Conservation (phyloP, 73 alveolate species). For the Paramecium octaurelia region DNA sequence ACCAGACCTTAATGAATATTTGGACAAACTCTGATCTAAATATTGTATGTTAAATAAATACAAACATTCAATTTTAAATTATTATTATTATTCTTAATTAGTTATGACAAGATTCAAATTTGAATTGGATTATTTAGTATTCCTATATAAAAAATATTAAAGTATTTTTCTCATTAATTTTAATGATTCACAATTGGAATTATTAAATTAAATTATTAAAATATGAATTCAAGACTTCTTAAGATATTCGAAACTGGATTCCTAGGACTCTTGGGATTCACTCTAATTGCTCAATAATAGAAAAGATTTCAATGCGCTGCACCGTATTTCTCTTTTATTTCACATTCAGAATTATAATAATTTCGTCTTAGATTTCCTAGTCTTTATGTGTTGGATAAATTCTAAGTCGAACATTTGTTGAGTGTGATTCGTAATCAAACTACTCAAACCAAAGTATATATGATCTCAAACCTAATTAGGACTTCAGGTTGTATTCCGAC, state of each 20-base stretch:
- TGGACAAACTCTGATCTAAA: no score
- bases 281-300: neutral
- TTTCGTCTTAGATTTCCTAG: neutral
- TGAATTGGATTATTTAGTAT: no score
- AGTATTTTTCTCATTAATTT: neutral
- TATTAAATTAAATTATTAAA: neutral
- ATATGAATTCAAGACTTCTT: neutral
- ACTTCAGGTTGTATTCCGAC: neutral
- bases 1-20: no score
- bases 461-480: neutral
- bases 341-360: constrained; percentile 1
- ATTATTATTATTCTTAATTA: no score
- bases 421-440: neutral
- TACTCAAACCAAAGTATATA: neutral
- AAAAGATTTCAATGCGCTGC: neutral
- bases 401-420: neutral
- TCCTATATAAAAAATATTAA: no score
- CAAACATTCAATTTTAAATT: no score
- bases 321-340: constrained; percentile 1
- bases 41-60: no score
- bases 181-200: neutral
- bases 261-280: neutral
- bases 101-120: no score
- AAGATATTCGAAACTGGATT: neutral
- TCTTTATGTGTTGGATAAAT: constrained; percentile 3